Percentiles rank a stretch among this genome's conserved stretches.
These are phyloP conservation scores for Aspergillus heteromorphus DNA, from an alignment of 495 filamentous ascomycete species.

Conservation along the genomic window DNA sequence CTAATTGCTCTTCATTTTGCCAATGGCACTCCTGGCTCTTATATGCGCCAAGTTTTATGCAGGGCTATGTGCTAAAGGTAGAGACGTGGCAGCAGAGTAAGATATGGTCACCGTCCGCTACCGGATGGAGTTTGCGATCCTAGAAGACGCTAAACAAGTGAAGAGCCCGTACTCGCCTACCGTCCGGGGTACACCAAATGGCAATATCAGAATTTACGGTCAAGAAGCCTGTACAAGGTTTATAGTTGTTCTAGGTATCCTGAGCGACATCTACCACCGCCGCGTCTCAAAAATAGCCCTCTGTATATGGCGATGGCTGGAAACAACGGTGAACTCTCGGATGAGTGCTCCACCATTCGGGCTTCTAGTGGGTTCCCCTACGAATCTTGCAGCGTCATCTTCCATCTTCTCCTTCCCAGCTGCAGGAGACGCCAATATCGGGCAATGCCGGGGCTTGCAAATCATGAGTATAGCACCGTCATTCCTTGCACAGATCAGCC, in stretches of 20 bases:
- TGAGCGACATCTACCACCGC: not conserved
- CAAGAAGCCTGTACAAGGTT: not conserved
- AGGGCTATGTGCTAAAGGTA: not conserved
- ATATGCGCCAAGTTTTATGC: not conserved
- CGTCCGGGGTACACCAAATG: not conserved
- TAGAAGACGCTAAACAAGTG: not conserved
- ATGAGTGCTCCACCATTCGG: not conserved
- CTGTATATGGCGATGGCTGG: not conserved
- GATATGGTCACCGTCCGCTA: not conserved
- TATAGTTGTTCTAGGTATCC: not conserved
- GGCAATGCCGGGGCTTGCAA: not conserved
- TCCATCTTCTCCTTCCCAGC: not conserved
- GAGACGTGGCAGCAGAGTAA: not conserved
- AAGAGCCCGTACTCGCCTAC: not conserved
- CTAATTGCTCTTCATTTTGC: not conserved
- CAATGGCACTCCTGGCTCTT: not conserved
- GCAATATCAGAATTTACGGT: not conserved
- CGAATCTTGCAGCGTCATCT: not conserved
- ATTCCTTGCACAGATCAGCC: not conserved
- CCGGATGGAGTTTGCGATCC: not conserved
- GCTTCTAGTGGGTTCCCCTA: not conserved
- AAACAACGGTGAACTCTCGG: not conserved
- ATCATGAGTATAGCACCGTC: not conserved
- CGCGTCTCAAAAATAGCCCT: not conserved
- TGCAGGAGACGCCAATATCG: not conserved